Conservation (phyloP, 192 early-diverging fungal species). For the Backusella circina region DNA sequence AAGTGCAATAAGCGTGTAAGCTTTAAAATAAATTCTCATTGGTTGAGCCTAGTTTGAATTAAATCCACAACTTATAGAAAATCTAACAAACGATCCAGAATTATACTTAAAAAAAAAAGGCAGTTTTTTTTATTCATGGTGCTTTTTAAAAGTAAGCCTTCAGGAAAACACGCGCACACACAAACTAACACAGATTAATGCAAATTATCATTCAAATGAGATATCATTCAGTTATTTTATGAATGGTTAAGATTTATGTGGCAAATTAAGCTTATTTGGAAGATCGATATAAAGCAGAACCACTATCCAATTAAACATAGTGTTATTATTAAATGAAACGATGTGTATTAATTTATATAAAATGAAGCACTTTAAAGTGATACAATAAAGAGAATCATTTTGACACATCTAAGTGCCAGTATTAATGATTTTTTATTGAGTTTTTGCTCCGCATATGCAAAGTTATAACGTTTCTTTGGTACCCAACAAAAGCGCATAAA, state of each 20-base stretch:
- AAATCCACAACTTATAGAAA: not conserved
- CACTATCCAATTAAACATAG: not conserved
- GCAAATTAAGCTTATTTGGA: not conserved
- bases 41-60: not conserved
- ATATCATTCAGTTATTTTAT: not conserved
- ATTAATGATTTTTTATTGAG: not conserved
- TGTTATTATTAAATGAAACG: not conserved
- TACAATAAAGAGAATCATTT: not conserved
- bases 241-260: not conserved
- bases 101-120: not conserved
- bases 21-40: not conserved
- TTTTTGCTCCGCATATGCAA: not conserved
- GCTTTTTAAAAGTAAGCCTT: no score
- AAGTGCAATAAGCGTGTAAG: not conserved
- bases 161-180: no score
- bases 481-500: not conserved
- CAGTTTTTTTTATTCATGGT: no score
- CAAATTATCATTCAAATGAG: not conserved
- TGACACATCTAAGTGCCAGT: not conserved
- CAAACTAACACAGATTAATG: no score
- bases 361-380: not conserved
- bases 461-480: not conserved
- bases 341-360: not conserved
- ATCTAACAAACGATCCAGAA: not conserved
- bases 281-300: no score